Percentiles rank a stretch among this genome's conserved stretches.
phyloP scores from a whole-genome alignment of 2,329 filamentous ascomycete species.

The Coccinonectria pachysandricola region DNA sequence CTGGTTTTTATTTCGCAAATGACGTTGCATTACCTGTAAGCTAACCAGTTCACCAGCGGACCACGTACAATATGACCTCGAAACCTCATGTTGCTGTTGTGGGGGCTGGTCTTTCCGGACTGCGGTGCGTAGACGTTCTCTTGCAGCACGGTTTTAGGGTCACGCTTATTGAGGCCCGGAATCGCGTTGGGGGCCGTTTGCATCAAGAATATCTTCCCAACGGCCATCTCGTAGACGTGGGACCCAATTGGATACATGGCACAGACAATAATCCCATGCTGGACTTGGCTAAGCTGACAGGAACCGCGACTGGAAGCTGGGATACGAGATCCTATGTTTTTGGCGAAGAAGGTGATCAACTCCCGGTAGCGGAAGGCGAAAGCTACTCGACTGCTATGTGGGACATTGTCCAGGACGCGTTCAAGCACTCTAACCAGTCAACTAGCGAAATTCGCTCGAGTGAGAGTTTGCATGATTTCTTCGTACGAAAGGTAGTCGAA shows the following conservation, averaged over 20 bases:
- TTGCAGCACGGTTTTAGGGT: constrained; percentile 55
- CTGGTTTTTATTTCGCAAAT: too few species aligned
- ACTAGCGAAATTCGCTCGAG: constrained; percentile 34
- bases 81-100: constrained; percentile 54
- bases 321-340: constrained; percentile 46
- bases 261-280: constrained; percentile 61
- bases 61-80: too few species aligned
- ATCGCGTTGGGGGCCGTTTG: constrained; percentile 57
- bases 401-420: constrained; percentile 58
- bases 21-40: too few species aligned
- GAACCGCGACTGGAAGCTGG: constrained; percentile 37
- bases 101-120: constrained; percentile 58
- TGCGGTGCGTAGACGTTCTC: constrained; percentile 61
- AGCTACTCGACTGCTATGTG: constrained; percentile 47
- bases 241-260: constrained; percentile 76
- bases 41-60: too few species aligned
- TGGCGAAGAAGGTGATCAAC: constrained; percentile 42
- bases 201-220: constrained; percentile 39
- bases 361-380: constrained; percentile 37
- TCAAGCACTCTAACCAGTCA: constrained; percentile 52
- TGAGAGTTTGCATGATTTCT: constrained; percentile 45
- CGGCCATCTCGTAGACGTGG: constrained; percentile 43
- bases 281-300: constrained; percentile 52
- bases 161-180: constrained; percentile 57
- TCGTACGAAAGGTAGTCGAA: constrained; percentile 32